phyloP scores from a whole-genome alignment of 345 rosid species.

The Streptanthus diversifolius region DNA sequence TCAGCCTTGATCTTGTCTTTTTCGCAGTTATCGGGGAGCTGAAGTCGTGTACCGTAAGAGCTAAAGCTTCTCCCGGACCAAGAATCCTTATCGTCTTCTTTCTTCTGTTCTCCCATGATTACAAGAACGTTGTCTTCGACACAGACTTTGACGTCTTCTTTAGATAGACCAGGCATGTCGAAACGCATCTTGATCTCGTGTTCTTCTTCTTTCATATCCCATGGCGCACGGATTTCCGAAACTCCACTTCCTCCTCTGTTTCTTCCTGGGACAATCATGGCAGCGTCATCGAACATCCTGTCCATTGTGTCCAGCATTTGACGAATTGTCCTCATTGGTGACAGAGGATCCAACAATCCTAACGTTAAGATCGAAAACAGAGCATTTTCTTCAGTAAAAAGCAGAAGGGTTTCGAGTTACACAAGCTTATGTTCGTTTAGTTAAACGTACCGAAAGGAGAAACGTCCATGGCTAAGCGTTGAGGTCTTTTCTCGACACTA shows the following conservation, averaged over 20 bases:
- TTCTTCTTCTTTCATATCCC: constrained; percentile 85
- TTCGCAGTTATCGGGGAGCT: constrained; percentile 52
- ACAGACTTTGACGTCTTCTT: constrained; percentile 69
- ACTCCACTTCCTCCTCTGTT: constrained; percentile 27
- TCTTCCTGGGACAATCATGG: constrained; percentile 38
- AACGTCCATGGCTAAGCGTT: constrained; percentile 42
- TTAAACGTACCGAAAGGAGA: constrained; percentile 61
- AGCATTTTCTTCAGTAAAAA: background rate
- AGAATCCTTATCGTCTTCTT: constrained; percentile 45
- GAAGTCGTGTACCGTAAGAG: constrained; percentile 56
- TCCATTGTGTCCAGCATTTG: constrained; percentile 84
- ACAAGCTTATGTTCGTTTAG: background rate
- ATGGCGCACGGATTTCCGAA: constrained; percentile 52
- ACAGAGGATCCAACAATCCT: constrained; percentile 61
- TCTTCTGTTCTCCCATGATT: constrained; percentile 60
- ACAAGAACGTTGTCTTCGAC: constrained; percentile 62
- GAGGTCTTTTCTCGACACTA: constrained; percentile 47
- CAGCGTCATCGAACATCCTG: constrained; percentile 53
- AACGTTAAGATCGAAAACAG: background rate
- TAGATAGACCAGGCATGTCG: constrained; percentile 80
- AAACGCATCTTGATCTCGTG: constrained; percentile 73
- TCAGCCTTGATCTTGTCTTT: constrained; percentile 66
- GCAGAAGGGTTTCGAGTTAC: background rate
- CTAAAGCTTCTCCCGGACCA: constrained; percentile 48
- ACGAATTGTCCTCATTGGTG: constrained; percentile 77